Evolutionary conservation across 352 stramenopile genomes (phyloP), one percentile per base, ranked within the genome.

Genomic region (Pythium monospermum): DNA sequence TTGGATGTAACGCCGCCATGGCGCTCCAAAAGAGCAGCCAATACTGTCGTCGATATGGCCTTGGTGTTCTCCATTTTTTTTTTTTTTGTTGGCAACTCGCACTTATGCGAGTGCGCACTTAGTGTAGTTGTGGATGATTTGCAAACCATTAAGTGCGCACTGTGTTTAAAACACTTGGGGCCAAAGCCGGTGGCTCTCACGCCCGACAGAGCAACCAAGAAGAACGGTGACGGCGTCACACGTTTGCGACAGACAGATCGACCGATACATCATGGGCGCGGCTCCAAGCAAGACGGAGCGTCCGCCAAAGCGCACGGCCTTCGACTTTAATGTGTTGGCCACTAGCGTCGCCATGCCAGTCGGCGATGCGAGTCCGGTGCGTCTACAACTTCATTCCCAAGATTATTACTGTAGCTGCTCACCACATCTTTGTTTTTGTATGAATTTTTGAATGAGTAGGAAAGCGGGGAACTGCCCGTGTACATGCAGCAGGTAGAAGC

Each of bases 401-500:
- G n/a, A n/a, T n/a, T n/a, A n/a, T n/a, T n/a, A n/a, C n/a, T n/a
- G n/a, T n/a, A n/a, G n/a, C 21, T 15, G 22, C 21, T 46, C 7
- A 46, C 10, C 15, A 15, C 8, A 15, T 7, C 8, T 51, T 11
- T 39, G 25, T 19, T 13, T 39, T 25, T 51, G 33, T 53, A 32
- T 28, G 26, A 18, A 26, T 54, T 25, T 22, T 59, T 54, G 45
- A 39, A 55, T 27, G 19, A 54, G n/a, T 53, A 65, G 59, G 71
- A 62, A 56, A 54, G 44, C 45, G 53, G 53, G 7, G 65, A 90
- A 11, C 50, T 85, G 30, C 78, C 80, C 8, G 76, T 86, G 53
- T 90, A 85, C 57, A 84, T 93, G 73, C 73, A 91, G 57, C 79
- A 90, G 50, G 78, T 93, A 16, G 73, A 87, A 25, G 66, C 82